Evolutionary conservation across 306 rosid species (phyloP), one percentile per base, ranked within the genome.

Genomic region (Alnus rubra): DNA sequence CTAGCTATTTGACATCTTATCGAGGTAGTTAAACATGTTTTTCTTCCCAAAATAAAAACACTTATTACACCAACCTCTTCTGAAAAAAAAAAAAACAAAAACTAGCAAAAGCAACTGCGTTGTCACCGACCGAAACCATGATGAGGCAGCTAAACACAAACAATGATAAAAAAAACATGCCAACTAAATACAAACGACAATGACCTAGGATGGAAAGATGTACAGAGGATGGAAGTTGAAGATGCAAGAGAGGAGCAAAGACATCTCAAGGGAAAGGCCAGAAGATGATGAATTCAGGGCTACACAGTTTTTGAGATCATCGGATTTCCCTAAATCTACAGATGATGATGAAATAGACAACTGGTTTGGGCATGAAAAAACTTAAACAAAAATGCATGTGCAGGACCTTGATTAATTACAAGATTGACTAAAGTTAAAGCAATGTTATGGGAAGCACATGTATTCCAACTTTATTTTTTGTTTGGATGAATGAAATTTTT

Each of bases 261-360:
- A 48, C 37, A 44, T 14, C 48, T 1, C 52, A 47, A 84, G 35
- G 64, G 76, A 74, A 77, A 69, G 75, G 44, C 82, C 70, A 74
- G 82, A 71, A n/a, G 87, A 87, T 52, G 86, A 83, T 72, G 96
- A 88, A 65, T 71, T 76, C 11, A 60, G 71, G 81, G 81, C 86
- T 78, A 52, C 75, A 63, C 69, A 71, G 5, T 15, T 47, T 4
- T 82, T 39, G 9, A 85, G 84, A 76, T 50, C 58, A 10, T 37
- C 69, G 7, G 78, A 74, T 81, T 62, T 81, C 37, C 30, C 75
- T 12, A 81, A 78, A 18, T 70, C 53, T 39, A 64, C 84, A 9
- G 89, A 87, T 60, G 97, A 87, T 72, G 95, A 90, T 35, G 94
- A 90, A 5, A 90, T 94, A 79, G 89, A 79, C 0, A 93, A 86